phyloP scores from a whole-genome alignment of 2,329 filamentous ascomycete species.

The Scedosporium apiospermum region DNA sequence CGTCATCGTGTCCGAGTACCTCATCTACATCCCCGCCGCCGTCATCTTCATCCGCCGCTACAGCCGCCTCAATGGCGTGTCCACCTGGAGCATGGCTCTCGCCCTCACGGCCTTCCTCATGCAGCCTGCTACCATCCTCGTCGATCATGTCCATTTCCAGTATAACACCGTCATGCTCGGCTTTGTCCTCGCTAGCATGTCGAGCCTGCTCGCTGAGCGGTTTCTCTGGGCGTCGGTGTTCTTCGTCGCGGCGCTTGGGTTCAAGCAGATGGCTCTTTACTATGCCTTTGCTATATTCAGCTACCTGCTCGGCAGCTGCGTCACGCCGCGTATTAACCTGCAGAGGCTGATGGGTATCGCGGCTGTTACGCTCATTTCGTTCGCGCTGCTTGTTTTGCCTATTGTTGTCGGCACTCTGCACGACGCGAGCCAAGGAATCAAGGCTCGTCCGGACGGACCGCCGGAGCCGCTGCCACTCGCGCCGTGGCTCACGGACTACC shows the following conservation, averaged over 20 bases:
- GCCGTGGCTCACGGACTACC: slow-evolving; percentile 43
- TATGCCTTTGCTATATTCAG: slow-evolving; percentile 91
- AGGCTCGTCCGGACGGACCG: slow-evolving; percentile 43
- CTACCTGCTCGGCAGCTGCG: slow-evolving; percentile 77
- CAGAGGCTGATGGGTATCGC: slow-evolving; percentile 66
- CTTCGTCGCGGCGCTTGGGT: slow-evolving; percentile 87
- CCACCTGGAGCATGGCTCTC: slow-evolving; percentile 73
- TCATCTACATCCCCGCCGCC: slow-evolving; percentile 77
- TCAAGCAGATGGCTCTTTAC: slow-evolving; percentile 99
- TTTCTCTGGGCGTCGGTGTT: slow-evolving; percentile 85
- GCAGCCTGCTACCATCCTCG: slow-evolving; percentile 81
- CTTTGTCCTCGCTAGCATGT: slow-evolving; percentile 75
- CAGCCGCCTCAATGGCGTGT: slow-evolving; percentile 64
- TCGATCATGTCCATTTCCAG: slow-evolving; percentile 95
- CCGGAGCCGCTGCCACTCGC: slow-evolving; percentile 55
- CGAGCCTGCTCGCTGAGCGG: slow-evolving; percentile 76
- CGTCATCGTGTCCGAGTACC: slow-evolving; percentile 82
- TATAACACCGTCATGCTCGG: slow-evolving; percentile 99
- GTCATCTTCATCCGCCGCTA: slow-evolving; percentile 80
- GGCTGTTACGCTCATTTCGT: slow-evolving; percentile 61
- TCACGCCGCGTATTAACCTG: slow-evolving; percentile 63
- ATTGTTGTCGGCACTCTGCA: slow-evolving; percentile 63
- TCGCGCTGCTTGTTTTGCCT: slow-evolving; percentile 66
- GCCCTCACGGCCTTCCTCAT: slow-evolving; percentile 84
- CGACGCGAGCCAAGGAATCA: slow-evolving; percentile 55